Evolutionary conservation across 192 early-diverging fungal species (phyloP).

Genomic region (Thamnidium elegans): DNA sequence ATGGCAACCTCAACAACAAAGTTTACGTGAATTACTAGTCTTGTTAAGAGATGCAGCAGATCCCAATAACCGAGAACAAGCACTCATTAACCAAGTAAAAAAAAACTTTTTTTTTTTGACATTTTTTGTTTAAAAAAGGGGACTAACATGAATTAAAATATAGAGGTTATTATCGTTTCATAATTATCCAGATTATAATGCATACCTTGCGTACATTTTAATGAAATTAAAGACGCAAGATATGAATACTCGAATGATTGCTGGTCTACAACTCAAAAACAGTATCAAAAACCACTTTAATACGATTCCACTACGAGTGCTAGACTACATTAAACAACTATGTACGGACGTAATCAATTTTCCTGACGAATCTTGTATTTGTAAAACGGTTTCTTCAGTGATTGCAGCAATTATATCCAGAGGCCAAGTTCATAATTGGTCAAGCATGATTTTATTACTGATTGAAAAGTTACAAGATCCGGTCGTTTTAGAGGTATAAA

Average conservation of each 20-base stretch:
- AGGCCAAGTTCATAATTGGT: constrained; percentile 73
- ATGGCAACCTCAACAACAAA: constrained; percentile 70
- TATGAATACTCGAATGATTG: constrained; percentile 69
- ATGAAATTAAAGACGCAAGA: constrained; percentile 64
- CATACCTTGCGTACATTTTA: constrained; percentile 85
- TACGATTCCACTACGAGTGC: constrained; percentile 51
- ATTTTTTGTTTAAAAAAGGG: not conserved
- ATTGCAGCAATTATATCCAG: constrained; percentile 80
- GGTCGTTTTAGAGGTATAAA: not conserved
- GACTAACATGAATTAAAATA: not conserved
- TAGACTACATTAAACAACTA: constrained; percentile 12
- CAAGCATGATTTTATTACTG: constrained; percentile 70
- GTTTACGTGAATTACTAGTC: constrained; percentile 63
- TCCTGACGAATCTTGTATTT: constrained; percentile 22
- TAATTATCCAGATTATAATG: constrained; percentile 81
- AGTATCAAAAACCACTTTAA: constrained; percentile 57
- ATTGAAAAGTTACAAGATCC: constrained; percentile 68
- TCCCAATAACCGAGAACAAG: constrained; percentile 63
- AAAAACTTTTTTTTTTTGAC: not conserved
- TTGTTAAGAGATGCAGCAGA: constrained; percentile 68
- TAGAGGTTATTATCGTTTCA: constrained; percentile 76
- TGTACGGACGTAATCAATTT: constrained; percentile 46
- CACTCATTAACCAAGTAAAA: constrained; percentile 68
- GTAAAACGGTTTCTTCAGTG: constrained; percentile 71
- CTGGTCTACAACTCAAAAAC: constrained; percentile 82